Evolutionary conservation across 2,329 filamentous ascomycete species (phyloP).

Genomic region (Rutstroemia sp.): DNA sequence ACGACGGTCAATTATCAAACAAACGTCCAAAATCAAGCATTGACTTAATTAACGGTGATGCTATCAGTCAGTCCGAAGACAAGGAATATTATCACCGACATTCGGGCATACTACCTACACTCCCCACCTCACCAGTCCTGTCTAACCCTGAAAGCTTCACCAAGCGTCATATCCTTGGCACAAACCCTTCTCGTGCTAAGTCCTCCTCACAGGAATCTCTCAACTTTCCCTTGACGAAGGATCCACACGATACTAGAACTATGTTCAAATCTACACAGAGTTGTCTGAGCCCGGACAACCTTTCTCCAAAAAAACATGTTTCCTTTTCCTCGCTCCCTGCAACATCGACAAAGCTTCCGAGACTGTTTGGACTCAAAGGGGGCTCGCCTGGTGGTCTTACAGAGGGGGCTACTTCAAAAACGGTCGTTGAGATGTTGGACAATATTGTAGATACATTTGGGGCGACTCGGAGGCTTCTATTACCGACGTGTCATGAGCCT

Average conservation of each 20-base stretch:
- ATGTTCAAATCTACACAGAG: constrained; percentile 60
- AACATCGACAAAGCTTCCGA: neutral
- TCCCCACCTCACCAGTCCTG: neutral
- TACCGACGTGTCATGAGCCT: constrained; percentile 9
- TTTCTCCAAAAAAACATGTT: neutral
- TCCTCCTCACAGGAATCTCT: constrained; percentile 37
- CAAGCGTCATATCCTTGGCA: constrained; percentile 11
- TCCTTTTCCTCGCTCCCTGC: neutral
- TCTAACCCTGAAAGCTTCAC: neutral
- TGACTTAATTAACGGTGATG: neutral
- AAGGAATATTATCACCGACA: neutral
- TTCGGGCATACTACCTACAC: neutral
- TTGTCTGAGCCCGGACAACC: constrained; percentile 34
- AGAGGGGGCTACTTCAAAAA: neutral
- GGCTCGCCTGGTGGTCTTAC: too few relatives aligned
- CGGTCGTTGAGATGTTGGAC: neutral
- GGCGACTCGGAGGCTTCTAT: neutral
- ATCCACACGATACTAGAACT: constrained; percentile 59
- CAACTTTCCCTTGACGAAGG: constrained; percentile 70
- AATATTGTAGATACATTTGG: neutral
- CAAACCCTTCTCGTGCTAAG: neutral
- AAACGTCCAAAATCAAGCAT: neutral
- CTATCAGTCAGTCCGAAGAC: neutral
- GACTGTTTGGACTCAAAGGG: too few relatives aligned
- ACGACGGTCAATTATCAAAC: neutral